Evolutionary conservation across 1,139 yeast genomes (phyloP).

Genomic region (Zygoascus sp.): DNA sequence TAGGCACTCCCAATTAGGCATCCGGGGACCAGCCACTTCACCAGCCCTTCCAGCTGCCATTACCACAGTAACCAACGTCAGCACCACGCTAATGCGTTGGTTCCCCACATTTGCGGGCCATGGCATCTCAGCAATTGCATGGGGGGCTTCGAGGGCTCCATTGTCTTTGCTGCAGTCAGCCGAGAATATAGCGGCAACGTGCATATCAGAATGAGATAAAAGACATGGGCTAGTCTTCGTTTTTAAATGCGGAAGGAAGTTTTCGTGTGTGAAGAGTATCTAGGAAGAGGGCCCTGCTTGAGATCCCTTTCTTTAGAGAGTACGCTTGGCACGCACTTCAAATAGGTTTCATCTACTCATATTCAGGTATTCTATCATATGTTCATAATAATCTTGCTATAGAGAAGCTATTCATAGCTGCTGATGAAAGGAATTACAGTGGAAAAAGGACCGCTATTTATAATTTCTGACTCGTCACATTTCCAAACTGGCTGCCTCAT

Average conservation of each 20-base stretch:
- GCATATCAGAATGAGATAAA: not conserved
- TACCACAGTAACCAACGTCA: constrained; percentile 1
- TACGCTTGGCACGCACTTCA: not conserved
- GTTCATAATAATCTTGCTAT: not conserved
- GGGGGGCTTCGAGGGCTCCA: too few species aligned
- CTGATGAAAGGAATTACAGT: not conserved
- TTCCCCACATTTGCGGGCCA: too few species aligned
- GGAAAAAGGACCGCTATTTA: constrained; percentile 5
- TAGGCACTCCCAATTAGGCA: not conserved
- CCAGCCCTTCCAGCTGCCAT: not conserved
- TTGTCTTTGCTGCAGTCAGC: too few species aligned
- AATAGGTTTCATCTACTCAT: not conserved
- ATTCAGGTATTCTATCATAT: not conserved
- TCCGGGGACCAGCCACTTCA: not conserved
- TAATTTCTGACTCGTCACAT: constrained; percentile 3
- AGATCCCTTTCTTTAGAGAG: too few species aligned
- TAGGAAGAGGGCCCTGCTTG: too few species aligned
- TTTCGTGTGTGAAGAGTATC: too few species aligned
- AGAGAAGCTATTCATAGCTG: not conserved
- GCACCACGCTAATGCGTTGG: not conserved
- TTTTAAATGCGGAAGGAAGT: not conserved
- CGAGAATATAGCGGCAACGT: too few species aligned
- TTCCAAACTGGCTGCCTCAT: not conserved
- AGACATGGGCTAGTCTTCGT: not conserved
- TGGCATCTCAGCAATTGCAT: too few species aligned